Conservation (phyloP, 352 stramenopile genomes). For the Hyaloperonospora brassicae region DNA sequence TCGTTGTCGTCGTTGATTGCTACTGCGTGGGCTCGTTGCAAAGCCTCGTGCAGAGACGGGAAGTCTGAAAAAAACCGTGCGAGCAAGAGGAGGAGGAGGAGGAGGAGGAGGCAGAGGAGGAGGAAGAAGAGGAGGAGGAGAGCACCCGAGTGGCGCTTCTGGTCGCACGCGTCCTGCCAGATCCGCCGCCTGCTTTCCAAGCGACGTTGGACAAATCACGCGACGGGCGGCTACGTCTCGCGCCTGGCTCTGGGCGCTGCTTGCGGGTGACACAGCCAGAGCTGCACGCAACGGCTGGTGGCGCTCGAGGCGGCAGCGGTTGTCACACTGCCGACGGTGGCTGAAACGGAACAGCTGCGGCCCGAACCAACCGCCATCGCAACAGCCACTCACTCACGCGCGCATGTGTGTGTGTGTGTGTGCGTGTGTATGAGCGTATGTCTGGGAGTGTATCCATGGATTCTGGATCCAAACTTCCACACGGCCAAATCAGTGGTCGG, state of each 20-base stretch:
- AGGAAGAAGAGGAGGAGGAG: too few relatives aligned
- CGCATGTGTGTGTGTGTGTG: too few relatives aligned
- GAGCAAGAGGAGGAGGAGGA: neutral
- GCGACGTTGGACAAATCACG: too few relatives aligned
- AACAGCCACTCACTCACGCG: too few relatives aligned
- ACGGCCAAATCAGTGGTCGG: too few relatives aligned
- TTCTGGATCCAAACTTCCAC: too few relatives aligned
- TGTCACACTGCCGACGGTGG: conserved; percentile 8
- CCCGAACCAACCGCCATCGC: neutral
- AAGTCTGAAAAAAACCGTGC: neutral
- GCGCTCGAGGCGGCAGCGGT: neutral
- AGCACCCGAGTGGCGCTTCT: conserved; percentile 15
- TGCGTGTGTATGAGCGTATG: too few relatives aligned
- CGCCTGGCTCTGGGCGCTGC: conserved; percentile 17
- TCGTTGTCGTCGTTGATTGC: conserved; percentile 1
- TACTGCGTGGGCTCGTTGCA: conserved; percentile 7
- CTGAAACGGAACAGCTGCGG: conserved; percentile 15
- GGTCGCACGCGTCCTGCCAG: conserved; percentile 21
- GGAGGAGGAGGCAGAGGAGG: too few relatives aligned
- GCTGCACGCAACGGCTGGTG: conserved; percentile 10
- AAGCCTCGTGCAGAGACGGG: neutral
- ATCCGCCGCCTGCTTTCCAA: neutral
- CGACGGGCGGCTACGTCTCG: too few relatives aligned
- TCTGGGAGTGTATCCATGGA: too few relatives aligned
- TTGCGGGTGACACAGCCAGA: conserved; percentile 8